Evolutionary conservation across 2,329 filamentous ascomycete genomes (phyloP).

Genomic region (Aspergillus tubingensis): DNA sequence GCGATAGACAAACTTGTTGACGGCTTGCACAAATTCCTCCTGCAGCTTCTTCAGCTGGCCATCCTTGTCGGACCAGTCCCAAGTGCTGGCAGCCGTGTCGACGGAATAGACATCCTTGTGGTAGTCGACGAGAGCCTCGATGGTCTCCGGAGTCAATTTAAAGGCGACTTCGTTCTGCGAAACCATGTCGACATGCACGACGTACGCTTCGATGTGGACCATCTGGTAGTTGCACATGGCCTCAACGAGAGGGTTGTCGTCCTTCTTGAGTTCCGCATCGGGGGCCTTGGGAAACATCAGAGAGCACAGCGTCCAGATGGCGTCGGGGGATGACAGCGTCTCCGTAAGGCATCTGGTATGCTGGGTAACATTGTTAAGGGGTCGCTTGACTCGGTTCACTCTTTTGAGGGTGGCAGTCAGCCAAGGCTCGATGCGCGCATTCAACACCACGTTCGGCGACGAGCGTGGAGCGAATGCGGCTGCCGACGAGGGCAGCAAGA

Average conservation of each 20-base stretch:
- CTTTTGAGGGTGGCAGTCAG: constrained; percentile 94
- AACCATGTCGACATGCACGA: constrained; percentile 99
- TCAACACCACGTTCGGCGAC: constrained; percentile 91
- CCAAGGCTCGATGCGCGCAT: constrained; percentile 92
- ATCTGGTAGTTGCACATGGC: constrained; percentile 91
- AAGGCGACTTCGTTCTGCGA: constrained; percentile 95
- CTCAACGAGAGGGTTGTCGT: constrained; percentile 80
- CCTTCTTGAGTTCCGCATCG: constrained; percentile 78
- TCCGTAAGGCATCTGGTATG: constrained; percentile 95
- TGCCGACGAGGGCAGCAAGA: constrained; percentile 91
- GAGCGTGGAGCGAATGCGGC: constrained; percentile 93
- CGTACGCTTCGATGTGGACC: constrained; percentile 92
- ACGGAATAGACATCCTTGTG: constrained; percentile 95
- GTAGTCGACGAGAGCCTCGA: constrained; percentile 89
- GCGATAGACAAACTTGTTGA: constrained; percentile 96
- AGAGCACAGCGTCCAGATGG: constrained; percentile 92
- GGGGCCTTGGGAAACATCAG: constrained; percentile 90
- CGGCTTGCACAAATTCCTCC: constrained; percentile 91
- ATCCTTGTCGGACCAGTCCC: constrained; percentile 96
- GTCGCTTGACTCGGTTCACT: constrained; percentile 94
- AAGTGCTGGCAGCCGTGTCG: constrained; percentile 84
- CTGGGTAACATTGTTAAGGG: constrained; percentile 93
- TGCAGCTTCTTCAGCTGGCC: constrained; percentile 95
- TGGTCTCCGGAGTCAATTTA: constrained; percentile 94
- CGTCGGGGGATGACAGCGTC: constrained; percentile 82